Evolutionary conservation across 2,329 filamentous ascomycete genomes (phyloP), one percentile per base, ranked within the genome.

Genomic region (Fusarium verticillioides): DNA sequence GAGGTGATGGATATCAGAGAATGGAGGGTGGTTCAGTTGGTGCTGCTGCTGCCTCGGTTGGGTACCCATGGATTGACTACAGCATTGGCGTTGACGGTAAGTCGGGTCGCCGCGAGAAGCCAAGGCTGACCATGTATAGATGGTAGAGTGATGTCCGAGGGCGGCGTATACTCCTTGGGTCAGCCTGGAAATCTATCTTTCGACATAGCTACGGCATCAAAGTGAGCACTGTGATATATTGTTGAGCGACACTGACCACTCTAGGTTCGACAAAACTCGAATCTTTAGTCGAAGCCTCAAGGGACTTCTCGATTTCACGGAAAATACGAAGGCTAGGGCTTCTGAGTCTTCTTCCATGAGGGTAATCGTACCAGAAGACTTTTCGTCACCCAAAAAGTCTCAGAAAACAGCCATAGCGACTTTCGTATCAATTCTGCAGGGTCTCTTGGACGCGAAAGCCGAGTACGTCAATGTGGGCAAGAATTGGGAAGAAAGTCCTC

Each of bases 1-100:
- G 85, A 40, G 87, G 83, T 1, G 88, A 89, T 72, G 83, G 83
- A 1, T 87, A 86, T 43, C 83, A 84, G 37, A 72, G 66, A 1
- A 69, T 82, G 0, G 76, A 71, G 0, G 81, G 82, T 3, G 82
- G 79, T 26, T 83, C 82, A 8, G 78, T 80, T 30, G 86, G 86
- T 12, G 82, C 82, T 43, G 84, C 72, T 1, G 80, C 80, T 13
- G 81, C 81, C 4, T 56, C 84, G 12, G 79, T 81, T 18, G 79
- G 80, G 2, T 87, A 87, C 64, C 73, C 80, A 9, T 87, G 85
- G 85, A 60, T 87, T 9, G 78, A 81, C 36, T 62, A 79, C 30
- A 79, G 83, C 5, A 68, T 84, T 61, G 80, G 79, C 3, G 53
- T 84, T 61, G 82, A 83, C 71, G 66, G 84, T 84, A 54, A 71